Base-by-base conservation (phyloP, 306 rosid species). In the Trifolium pratense region DNA sequence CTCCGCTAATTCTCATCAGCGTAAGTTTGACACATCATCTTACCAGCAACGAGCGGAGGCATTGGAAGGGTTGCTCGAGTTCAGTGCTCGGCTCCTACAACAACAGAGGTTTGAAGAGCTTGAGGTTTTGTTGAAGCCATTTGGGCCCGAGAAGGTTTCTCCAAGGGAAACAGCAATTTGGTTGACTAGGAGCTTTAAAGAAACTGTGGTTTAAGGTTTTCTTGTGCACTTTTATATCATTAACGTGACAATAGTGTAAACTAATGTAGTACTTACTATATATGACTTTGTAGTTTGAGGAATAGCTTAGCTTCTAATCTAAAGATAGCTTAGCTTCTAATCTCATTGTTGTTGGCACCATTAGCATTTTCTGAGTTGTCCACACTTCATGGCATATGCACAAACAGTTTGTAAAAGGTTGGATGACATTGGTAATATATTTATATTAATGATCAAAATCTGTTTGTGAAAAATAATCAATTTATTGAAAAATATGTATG, bases 121-220 rank as follows among this genome's bases (percentile, higher is more conserved):
- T 17, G 95, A 94, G 65, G 99, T 94, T 78, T 72, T 94, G 82
- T 63, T 94, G 81, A 91, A 88, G 86, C 97, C 99, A 56, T 94
- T 94, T n/a, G 97, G 99, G 4, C 91, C 89, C 0, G 98, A 86
- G 72, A 94, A 89, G 86, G 98, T 89, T 70, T 91, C 97, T 74
- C 95, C 98, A 0, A 89, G 98, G 66, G 98, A 94, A 83, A 94
- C 98, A 61, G 98, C 98, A 23, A 94, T 94, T 66, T 94, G 98
- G 98, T 83, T 94, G 90, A 79, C 96, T 1, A 91, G 91, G 84
- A 94, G 98, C 90, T 82, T 94, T 77, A 94, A 91, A 80, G 90
- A 89, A 77, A 68, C 82, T 39, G 72, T 17, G 48, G 80, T 61
- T 60, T 80, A 64, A 79, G 74, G 77, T 46, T 81, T 57, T 67